Evolutionary conservation across 108 stramenopile species (phyloP).

Genomic region (Bacterosira constricta): DNA sequence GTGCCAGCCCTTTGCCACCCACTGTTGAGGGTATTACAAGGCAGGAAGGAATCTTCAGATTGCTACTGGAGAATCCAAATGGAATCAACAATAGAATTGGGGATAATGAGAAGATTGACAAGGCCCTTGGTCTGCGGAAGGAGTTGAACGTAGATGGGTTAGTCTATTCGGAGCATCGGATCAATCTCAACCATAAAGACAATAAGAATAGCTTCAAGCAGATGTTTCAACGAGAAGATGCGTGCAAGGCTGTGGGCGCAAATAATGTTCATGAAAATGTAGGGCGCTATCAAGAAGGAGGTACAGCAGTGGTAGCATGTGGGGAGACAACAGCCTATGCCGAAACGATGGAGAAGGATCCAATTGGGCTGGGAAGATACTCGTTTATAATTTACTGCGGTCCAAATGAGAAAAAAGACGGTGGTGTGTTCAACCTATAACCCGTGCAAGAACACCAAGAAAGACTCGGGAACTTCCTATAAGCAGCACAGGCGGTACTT

Average conservation of each 20-base stretch:
- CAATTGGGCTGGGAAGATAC: no score
- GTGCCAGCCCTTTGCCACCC: no score
- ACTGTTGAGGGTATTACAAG: neutral
- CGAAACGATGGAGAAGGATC: neutral
- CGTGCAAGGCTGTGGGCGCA: neutral
- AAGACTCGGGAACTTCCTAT: neutral
- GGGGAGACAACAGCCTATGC: no score
- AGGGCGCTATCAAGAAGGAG: no score
- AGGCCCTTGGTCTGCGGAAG: neutral
- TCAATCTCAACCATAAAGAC: no score
- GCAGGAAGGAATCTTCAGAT: neutral
- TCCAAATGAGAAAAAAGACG: neutral
- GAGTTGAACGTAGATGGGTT: no score
- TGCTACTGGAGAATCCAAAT: neutral
- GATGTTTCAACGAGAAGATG: neutral
- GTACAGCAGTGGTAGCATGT: no score
- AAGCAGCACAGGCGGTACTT: neutral
- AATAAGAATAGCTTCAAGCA: no score
- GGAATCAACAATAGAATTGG: neutral
- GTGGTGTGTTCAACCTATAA: neutral
- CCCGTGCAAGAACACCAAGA: no score
- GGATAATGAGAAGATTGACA: neutral
- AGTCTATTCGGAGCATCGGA: no score
- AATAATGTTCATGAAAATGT: neutral
- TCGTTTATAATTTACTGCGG: no score